Evolutionary conservation across 2,329 filamentous ascomycete species (phyloP).

Genomic region (Zasmidium cellare): DNA sequence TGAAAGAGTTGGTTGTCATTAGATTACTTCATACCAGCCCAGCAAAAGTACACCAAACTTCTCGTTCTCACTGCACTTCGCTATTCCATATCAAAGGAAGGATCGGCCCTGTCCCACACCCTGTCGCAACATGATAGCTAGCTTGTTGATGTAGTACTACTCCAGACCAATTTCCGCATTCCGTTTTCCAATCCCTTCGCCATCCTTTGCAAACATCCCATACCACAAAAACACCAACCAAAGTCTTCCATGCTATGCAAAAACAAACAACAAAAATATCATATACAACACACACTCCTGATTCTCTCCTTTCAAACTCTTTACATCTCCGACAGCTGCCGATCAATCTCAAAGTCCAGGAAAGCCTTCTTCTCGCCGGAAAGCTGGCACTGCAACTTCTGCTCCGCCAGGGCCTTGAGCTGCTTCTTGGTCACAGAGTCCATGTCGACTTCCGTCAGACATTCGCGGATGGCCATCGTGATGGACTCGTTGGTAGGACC

Average conservation of each 20-base stretch:
- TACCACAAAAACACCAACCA: neutral
- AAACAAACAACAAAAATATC: neutral
- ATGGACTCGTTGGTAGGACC: conserved; percentile 81
- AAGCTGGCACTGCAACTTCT: conserved; percentile 86
- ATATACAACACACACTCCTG: neutral
- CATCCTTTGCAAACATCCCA: too few species aligned
- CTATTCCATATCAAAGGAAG: too few species aligned
- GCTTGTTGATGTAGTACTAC: too few species aligned
- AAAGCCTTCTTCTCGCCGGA: conserved; percentile 82
- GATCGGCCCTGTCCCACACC: too few species aligned
- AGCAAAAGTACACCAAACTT: neutral
- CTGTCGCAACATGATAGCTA: too few species aligned
- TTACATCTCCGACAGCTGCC: conserved; percentile 66
- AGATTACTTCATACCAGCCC: neutral
- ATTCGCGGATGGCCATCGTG: conserved; percentile 77
- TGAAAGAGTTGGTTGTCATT: neutral
- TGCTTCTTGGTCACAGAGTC: conserved; percentile 99
- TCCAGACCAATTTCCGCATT: too few species aligned
- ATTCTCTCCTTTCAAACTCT: neutral
- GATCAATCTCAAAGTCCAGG: conserved; percentile 90
- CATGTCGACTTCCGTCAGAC: conserved; percentile 83
- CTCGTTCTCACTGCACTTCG: too few species aligned
- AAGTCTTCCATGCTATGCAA: neutral
- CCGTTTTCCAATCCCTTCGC: too few species aligned
- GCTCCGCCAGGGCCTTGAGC: conserved; percentile 79